A percentile compares a stretch with the other conserved stretches of the same genome.
Evolutionary conservation across 306 rosid genomes (phyloP).

Genomic region (Acacia crassicarpa): DNA sequence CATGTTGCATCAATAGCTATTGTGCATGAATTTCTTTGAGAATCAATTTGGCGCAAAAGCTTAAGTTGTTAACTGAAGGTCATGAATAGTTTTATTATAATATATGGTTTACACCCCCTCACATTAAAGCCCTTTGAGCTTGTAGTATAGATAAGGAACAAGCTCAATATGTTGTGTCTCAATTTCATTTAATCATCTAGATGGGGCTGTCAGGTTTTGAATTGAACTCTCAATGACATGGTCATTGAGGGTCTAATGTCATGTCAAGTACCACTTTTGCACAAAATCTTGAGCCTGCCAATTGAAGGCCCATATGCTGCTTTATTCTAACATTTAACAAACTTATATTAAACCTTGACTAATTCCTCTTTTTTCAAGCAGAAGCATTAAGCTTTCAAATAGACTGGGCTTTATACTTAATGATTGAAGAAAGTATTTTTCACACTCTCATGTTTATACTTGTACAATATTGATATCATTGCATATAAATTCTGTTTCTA

Average conservation of each 20-base stretch:
- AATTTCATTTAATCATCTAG: background rate
- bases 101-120: background rate
- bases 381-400: conserved; percentile 20
- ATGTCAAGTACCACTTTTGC: background rate
- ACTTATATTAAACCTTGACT: conserved; percentile 21
- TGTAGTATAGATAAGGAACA: background rate
- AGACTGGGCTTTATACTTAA: background rate
- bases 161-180: background rate
- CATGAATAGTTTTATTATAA: background rate
- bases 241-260: background rate
- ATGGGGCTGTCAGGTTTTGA: background rate
- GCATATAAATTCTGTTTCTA: background rate
- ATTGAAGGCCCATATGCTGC: background rate
- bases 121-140: background rate
- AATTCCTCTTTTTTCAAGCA: conserved; percentile 11
- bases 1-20: conserved; percentile 24
- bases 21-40: conserved; percentile 17
- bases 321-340: background rate
- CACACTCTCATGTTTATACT: conserved; percentile 21
- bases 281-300: background rate
- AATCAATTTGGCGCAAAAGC: background rate
- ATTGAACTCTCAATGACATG: background rate
- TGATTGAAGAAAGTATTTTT: conserved; percentile 2
- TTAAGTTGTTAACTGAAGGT: background rate
- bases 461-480: background rate